These are phyloP conservation scores for Schizochytrium sp. DNA, from an alignment of 108 stramenopile genomes.

Conservation along the genomic window DNA sequence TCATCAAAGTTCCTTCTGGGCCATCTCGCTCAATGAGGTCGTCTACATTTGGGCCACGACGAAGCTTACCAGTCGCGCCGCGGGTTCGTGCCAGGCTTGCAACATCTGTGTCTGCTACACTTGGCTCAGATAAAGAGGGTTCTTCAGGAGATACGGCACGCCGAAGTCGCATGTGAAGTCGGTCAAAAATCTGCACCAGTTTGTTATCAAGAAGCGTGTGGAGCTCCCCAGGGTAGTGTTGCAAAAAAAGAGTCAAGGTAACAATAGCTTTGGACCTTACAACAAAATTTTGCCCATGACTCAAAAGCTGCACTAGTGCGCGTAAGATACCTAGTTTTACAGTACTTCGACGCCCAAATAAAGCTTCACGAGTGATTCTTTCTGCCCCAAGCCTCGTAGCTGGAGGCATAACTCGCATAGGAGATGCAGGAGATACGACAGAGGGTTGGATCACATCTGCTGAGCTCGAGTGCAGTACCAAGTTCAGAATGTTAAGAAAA, in stretches of 20 bases:
- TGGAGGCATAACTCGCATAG: not conserved
- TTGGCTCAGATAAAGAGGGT: not conserved
- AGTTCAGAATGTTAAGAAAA: slow-evolving; percentile 49
- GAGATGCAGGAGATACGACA: not conserved
- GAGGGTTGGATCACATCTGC: not conserved
- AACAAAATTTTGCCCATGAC: slow-evolving; percentile 41
- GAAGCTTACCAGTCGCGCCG: not conserved
- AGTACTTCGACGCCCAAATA: not conserved
- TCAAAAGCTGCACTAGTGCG: slow-evolving; percentile 30
- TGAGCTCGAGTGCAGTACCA: slow-evolving; percentile 45
- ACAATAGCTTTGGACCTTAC: slow-evolving; percentile 26
- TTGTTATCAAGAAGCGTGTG: not conserved
- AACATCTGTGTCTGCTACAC: not conserved
- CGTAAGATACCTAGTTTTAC: not conserved
- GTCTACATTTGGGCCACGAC: not conserved
- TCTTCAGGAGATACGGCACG: not conserved
- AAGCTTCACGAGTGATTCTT: not conserved
- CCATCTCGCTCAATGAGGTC: slow-evolving; percentile 8
- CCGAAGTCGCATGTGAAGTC: slow-evolving; percentile 15
- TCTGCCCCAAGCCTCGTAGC: slow-evolving; percentile 40
- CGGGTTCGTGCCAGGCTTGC: not conserved
- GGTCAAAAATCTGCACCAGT: slow-evolving; percentile 3
- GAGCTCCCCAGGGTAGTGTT: slow-evolving; percentile 32
- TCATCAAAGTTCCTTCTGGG: not conserved
- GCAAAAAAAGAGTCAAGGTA: slow-evolving; percentile 47